phyloP scores from a whole-genome alignment of 1,139 yeast genomes.

The Taphrina flavorubra region DNA sequence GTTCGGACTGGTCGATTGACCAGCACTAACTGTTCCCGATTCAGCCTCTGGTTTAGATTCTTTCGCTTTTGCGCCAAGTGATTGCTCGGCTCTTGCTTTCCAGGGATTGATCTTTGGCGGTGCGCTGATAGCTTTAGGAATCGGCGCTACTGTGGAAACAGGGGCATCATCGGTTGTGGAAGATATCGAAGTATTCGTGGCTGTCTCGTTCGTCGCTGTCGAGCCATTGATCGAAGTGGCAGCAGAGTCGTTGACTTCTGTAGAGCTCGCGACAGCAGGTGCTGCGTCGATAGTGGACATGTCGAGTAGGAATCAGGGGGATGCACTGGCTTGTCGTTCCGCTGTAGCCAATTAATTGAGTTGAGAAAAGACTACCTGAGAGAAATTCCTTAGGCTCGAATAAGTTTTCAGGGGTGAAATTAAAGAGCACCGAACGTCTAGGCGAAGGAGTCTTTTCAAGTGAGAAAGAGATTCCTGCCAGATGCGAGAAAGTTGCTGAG shows the following conservation, averaged over 20 bases:
- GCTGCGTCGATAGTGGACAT: constrained; percentile 6
- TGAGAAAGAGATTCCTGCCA: neutral
- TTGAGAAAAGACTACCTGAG: neutral
- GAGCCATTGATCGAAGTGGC: constrained; percentile 24
- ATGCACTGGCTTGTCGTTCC: neutral
- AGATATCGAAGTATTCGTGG: constrained; percentile 15
- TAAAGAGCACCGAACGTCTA: too few species aligned
- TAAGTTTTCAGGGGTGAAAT: constrained; percentile 11
- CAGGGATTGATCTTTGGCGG: constrained; percentile 40
- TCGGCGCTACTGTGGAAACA: neutral
- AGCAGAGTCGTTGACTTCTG: constrained; percentile 9
- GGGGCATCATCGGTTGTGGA: constrained; percentile 11
- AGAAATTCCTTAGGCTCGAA: neutral
- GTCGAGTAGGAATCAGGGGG: neutral
- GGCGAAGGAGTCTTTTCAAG: neutral
- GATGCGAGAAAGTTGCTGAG: neutral
- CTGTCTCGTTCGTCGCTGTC: constrained; percentile 24
- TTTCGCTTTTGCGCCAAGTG: neutral
- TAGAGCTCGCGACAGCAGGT: neutral
- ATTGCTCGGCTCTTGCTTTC: constrained; percentile 28
- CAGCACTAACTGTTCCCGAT: neutral
- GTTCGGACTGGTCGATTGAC: neutral
- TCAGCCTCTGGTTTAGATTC: neutral
- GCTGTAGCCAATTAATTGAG: neutral
- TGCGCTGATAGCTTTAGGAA: constrained; percentile 7